These are phyloP conservation scores for Paecilomyces niveus DNA, from an alignment of 2,329 filamentous ascomycete species.

Conservation along the genomic window DNA sequence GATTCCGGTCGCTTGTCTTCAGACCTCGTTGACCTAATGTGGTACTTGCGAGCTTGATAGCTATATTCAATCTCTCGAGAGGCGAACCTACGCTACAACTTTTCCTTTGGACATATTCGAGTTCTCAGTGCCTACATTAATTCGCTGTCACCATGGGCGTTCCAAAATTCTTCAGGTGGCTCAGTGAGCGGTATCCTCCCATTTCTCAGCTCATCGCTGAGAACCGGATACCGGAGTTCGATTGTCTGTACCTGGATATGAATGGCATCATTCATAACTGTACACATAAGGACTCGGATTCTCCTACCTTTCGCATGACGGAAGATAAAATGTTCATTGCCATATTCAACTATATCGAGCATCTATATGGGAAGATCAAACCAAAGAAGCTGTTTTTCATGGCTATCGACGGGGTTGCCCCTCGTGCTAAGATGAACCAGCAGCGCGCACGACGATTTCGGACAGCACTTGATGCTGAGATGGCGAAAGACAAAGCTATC, in stretches of 20 bases:
- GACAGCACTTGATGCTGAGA: slow-evolving; percentile 84
- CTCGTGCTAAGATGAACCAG: slow-evolving; percentile 99
- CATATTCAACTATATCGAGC: slow-evolving; percentile 99
- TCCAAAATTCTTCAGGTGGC: slow-evolving; percentile 93
- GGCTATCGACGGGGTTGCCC: slow-evolving; percentile 96
- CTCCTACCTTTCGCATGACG: slow-evolving; percentile 82
- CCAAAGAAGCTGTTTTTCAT: slow-evolving; percentile 98
- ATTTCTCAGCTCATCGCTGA: slow-evolving; percentile 98
- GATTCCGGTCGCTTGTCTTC: not conserved
- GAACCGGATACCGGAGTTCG: slow-evolving; percentile 98
- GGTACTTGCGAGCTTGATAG: slow-evolving; percentile 13
- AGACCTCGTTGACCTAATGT: not conserved
- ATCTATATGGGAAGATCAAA: slow-evolving; percentile 97
- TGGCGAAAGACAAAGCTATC: slow-evolving; percentile 86
- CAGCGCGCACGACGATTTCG: slow-evolving; percentile 92
- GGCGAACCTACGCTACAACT: slow-evolving; percentile 2
- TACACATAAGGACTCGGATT: slow-evolving; percentile 93
- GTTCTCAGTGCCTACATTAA: slow-evolving; percentile 9
- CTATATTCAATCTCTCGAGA: slow-evolving; percentile 8
- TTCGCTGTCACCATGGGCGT: slow-evolving; percentile 53
- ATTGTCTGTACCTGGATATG: slow-evolving; percentile 85
- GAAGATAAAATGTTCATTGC: slow-evolving; percentile 99
- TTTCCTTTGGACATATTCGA: slow-evolving; percentile 8
- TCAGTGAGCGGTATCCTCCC: slow-evolving; percentile 96
- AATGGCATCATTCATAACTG: slow-evolving; percentile 99